phyloP scores from a whole-genome alignment of 805 yeast species.

The Saccharomycopsis fermentans region DNA sequence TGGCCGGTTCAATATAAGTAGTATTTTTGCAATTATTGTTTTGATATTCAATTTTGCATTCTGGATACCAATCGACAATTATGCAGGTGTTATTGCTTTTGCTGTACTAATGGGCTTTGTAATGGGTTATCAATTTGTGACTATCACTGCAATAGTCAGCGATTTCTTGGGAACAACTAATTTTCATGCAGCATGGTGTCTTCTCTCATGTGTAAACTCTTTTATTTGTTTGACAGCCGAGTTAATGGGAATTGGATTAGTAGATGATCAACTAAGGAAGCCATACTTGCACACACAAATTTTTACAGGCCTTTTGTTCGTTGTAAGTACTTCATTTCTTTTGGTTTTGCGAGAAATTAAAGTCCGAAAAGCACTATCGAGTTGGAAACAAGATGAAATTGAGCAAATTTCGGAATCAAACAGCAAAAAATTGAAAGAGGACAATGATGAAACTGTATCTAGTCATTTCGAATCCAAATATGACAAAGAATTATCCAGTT shows the following conservation, averaged over 20 bases:
- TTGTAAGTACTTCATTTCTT: constrained; percentile 24
- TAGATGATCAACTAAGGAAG: constrained; percentile 17
- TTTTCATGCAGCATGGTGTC: constrained; percentile 32
- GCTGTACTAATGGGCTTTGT: constrained; percentile 34
- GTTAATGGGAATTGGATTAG: constrained; percentile 43
- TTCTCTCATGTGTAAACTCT: constrained; percentile 26
- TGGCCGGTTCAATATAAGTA: constrained; percentile 39
- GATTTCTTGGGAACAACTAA: constrained; percentile 31
- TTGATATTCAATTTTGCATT: constrained; percentile 32
- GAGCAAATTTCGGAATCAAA: constrained; percentile 1
- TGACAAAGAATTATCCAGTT: background rate
- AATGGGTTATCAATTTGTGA: constrained; percentile 37
- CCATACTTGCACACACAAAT: constrained; percentile 33
- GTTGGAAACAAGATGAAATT: too few species aligned
- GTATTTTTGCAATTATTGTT: constrained; percentile 27
- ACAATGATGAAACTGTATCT: background rate
- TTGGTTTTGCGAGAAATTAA: constrained; percentile 29
- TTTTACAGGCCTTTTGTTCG: constrained; percentile 29
- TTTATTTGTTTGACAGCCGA: constrained; percentile 37
- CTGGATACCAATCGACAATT: constrained; percentile 40
- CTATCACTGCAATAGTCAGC: constrained; percentile 30
- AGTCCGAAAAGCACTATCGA: constrained; percentile 18
- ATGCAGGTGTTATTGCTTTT: constrained; percentile 32
- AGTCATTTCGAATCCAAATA: background rate
- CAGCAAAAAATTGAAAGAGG: constrained; percentile 16